Evolutionary conservation across 148 eudicot species (phyloP), one percentile per base, ranked within the genome.

Genomic region (Heliamphora exappendiculata): DNA sequence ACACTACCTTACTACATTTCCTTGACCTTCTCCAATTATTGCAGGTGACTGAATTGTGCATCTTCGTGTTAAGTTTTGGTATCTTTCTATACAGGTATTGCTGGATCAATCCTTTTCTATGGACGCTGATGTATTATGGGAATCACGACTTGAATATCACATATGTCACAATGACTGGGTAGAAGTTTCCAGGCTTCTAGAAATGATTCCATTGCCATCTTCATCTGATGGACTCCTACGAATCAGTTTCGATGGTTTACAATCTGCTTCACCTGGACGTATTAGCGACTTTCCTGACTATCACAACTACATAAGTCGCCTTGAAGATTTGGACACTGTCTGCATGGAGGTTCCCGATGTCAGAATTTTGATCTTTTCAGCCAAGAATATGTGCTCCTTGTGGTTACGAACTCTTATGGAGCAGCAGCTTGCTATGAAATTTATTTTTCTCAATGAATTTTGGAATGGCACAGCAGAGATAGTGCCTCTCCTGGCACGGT

Each of bases 131-230:
- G 85, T 89, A 66, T 84, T 82, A 83, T 95, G 98, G 98, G 98
- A 95, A 85, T 95, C 98, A 67, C 92, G 86, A 87, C 88, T 92
- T 82, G 98, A 95, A 81, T 95, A 89, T 75, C 89, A 92, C 50
- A 74, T 95, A 65, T 88, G 86, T 85, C 97, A 91, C 82, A 91
- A 89, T 83, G 90, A 95, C 73, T 92, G 94, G 94, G 84, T 71
- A 75, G 94, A 92, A 87, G 90, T 86, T 76, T 88, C 85, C 51
- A 86, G 81, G 81, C 94, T 95, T 79, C 80, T 92, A 47, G 87
- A 86, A 51, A 77, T 87, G 72, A 84, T 91, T 75, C 98, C 98
- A 73, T 80, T 84, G 73, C 88, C 85, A 60, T 85, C 86, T 67
- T 72, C 83, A 65, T 78, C 89, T 76, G 79, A 72, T 55, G 86